A percentile compares a stretch with the other conserved stretches of the same genome.
Conservation (phyloP, 371 early-diverging fungal genomes). For the Nematocida minor region DNA sequence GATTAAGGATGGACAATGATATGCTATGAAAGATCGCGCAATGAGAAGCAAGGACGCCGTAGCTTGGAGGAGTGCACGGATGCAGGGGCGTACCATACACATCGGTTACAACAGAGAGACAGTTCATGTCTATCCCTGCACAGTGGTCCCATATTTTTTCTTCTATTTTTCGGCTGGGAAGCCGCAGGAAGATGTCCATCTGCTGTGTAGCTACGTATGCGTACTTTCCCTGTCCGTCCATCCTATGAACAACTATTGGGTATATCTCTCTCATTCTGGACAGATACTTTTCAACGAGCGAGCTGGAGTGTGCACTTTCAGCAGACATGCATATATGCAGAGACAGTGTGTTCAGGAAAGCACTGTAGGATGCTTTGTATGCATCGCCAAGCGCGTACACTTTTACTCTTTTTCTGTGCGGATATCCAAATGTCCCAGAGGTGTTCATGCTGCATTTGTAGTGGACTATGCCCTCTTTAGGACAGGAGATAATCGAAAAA, state of each 20-base stretch:
- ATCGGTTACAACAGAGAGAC: slow-evolving; percentile 6
- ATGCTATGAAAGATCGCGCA: background rate
- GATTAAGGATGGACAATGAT: background rate
- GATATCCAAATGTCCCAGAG: background rate
- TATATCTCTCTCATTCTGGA: background rate
- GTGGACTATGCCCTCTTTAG: background rate
- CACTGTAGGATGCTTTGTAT: background rate
- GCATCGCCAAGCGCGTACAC: background rate
- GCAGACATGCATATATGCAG: slow-evolving; percentile 3
- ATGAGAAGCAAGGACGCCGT: slow-evolving; percentile 25
- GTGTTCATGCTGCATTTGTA: background rate
- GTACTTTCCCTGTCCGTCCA: slow-evolving; percentile 46
- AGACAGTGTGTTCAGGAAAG: background rate
- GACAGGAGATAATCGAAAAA: slow-evolving; percentile 33
- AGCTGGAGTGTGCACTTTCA: slow-evolving; percentile 9
- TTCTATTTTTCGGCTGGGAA: background rate
- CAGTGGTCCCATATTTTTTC: slow-evolving; percentile 49
- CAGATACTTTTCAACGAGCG: background rate
- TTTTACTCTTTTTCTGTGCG: background rate
- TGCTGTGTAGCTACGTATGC: slow-evolving; percentile 13
- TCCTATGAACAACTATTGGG: background rate
- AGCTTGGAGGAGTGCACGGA: slow-evolving; percentile 1
- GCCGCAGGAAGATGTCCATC: slow-evolving; percentile 21
- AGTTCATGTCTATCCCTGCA: slow-evolving; percentile 33
- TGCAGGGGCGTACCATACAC: background rate